Conservation (phyloP, 2,329 filamentous ascomycete genomes). For the Aphanocladium album region DNA sequence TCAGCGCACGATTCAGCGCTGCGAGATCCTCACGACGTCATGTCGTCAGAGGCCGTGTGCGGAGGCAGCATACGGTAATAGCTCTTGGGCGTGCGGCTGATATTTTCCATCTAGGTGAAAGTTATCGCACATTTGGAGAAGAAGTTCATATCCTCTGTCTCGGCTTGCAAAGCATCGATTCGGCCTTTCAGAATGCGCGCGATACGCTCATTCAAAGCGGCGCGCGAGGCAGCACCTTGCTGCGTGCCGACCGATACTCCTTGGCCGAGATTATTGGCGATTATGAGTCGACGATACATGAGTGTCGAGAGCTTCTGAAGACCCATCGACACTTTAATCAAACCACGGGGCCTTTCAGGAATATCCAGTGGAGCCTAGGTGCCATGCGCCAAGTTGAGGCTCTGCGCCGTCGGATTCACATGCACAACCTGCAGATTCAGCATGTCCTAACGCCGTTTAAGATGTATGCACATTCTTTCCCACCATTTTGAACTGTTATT, state of each 20-base stretch:
- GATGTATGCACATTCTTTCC: constrained; percentile 23
- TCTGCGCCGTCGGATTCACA: constrained; percentile 26
- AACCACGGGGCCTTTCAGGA: constrained; percentile 23
- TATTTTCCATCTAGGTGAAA: background rate
- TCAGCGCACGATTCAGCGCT: background rate
- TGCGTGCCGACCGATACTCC: constrained; percentile 18
- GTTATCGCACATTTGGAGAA: constrained; percentile 9
- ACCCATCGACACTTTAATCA: constrained; percentile 26
- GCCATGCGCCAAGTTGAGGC: constrained; percentile 29
- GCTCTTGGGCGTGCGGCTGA: background rate
- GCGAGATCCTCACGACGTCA: background rate
- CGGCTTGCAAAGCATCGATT: background rate
- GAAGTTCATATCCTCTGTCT: constrained; percentile 5
- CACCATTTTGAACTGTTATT: constrained; percentile 16
- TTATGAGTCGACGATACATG: constrained; percentile 25
- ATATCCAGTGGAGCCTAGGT: constrained; percentile 32
- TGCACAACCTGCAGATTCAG: constrained; percentile 30
- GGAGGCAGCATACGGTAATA: background rate
- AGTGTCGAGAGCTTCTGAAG: constrained; percentile 26
- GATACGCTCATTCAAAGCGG: background rate
- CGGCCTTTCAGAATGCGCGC: background rate
- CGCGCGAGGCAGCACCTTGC: background rate
- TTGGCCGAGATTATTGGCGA: constrained; percentile 24
- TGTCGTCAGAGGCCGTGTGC: background rate
- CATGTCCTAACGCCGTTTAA: constrained; percentile 32